A percentile compares a stretch with the other conserved stretches of the same genome.
These are phyloP conservation scores for Malassezia furfur DNA, from an alignment of 1,284 basidiomycete genomes.

Conservation along the genomic window DNA sequence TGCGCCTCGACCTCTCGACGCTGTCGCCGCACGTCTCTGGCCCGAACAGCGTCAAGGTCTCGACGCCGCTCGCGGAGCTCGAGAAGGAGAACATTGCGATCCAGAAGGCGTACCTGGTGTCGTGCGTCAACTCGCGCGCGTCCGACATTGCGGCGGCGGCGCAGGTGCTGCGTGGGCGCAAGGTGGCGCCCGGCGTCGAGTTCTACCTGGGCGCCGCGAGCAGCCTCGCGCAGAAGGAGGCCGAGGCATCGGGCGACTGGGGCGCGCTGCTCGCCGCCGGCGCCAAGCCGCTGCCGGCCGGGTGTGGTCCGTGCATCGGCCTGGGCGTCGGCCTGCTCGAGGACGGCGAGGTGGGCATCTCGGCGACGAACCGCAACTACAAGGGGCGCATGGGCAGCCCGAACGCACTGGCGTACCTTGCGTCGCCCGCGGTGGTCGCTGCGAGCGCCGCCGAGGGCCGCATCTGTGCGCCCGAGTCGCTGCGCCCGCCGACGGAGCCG, in stretches of 20 bases:
- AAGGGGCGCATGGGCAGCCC: slow-evolving; percentile 97
- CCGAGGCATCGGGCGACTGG: slow-evolving; percentile 80
- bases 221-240: slow-evolving; percentile 79
- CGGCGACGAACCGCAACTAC: slow-evolving; percentile 96
- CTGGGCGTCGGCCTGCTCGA: slow-evolving; percentile 82
- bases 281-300: slow-evolving; percentile 82
- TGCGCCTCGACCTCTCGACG: slow-evolving; percentile 82
- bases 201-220: slow-evolving; percentile 96
- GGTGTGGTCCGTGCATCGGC: slow-evolving; percentile 96
- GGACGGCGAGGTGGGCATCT: slow-evolving; percentile 90
- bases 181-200: slow-evolving; percentile 75
- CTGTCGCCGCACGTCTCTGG: slow-evolving; percentile 92
- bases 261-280: slow-evolving; percentile 72
- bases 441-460: slow-evolving; percentile 85
- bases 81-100: slow-evolving; percentile 68
- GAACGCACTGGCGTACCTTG: slow-evolving; percentile 86
- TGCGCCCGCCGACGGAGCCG: slow-evolving; percentile 57
- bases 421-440: slow-evolving; percentile 90
- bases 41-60: slow-evolving; percentile 93
- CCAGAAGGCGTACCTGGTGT: slow-evolving; percentile 95
- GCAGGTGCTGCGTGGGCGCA: slow-evolving; percentile 71
- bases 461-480: slow-evolving; percentile 68
- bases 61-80: slow-evolving; percentile 76
- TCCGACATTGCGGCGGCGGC: slow-evolving; percentile 91
- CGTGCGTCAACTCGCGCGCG: slow-evolving; percentile 92